Conservation (phyloP, 148 eudicot species). For the Rhododendron mucronatum region DNA sequence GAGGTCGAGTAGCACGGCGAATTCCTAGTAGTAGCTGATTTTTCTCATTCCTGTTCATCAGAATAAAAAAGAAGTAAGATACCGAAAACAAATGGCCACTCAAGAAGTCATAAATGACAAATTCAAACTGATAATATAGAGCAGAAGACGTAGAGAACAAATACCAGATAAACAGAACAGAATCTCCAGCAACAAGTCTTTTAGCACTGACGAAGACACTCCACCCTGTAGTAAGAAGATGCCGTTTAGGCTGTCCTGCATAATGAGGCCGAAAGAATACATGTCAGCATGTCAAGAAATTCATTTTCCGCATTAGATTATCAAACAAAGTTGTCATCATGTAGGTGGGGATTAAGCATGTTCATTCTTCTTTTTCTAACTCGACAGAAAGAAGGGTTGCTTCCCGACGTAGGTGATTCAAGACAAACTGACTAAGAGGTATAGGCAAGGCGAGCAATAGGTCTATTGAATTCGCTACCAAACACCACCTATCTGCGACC, state of each 20-base stretch:
- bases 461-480: neutral
- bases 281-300: conserved; percentile 5
- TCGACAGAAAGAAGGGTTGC: neutral
- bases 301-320: neutral
- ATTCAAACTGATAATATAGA: neutral
- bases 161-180: conserved; percentile 91
- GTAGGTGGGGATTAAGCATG: neutral
- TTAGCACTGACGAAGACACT: conserved; percentile 98
- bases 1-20: conserved; percentile 89
- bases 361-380: neutral
- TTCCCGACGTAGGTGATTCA: neutral
- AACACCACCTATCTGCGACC: neutral
- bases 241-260: conserved; percentile 97
- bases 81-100: neutral
- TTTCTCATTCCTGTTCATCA: conserved; percentile 67
- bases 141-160: neutral
- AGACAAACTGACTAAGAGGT: neutral
- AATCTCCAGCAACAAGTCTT: conserved; percentile 93
- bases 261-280: conserved; percentile 17
- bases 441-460: neutral
- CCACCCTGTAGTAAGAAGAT: conserved; percentile 95
- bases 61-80: neutral
- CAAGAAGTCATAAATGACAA: neutral
- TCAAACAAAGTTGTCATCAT: neutral
- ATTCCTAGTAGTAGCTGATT: conserved; percentile 91